phyloP scores from a whole-genome alignment of 2,329 filamentous ascomycete genomes.

The Hortaea sp. region DNA sequence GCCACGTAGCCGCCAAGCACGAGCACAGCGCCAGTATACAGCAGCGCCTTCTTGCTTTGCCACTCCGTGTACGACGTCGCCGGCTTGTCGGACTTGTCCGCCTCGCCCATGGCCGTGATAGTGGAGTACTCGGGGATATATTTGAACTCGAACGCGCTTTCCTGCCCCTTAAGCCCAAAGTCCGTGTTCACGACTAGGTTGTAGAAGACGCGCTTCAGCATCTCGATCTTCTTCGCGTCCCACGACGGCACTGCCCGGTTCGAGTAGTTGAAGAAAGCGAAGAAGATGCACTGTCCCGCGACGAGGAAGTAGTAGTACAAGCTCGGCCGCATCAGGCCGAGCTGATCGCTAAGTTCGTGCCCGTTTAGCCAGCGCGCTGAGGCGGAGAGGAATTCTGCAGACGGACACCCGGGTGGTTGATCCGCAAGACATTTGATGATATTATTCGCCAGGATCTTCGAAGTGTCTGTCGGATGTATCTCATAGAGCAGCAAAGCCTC shows the following conservation, averaged over 20 bases:
- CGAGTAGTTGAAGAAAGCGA: constrained; percentile 45
- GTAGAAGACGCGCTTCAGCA: constrained; percentile 46
- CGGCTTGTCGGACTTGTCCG: constrained; percentile 28
- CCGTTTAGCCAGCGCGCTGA: constrained; percentile 63
- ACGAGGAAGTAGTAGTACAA: constrained; percentile 52
- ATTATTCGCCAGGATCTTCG: constrained; percentile 59
- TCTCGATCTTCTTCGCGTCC: constrained; percentile 43
- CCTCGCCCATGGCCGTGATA: constrained; percentile 37
- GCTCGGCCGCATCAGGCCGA: constrained; percentile 49
- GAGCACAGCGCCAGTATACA: constrained; percentile 25
- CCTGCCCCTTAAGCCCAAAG: constrained; percentile 50
- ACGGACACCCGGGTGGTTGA: constrained; percentile 55
- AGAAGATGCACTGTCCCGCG: constrained; percentile 56
- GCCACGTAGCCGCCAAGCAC: constrained; percentile 12
- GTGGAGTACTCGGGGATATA: constrained; percentile 51
- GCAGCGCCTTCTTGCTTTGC: constrained; percentile 38
- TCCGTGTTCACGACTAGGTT: constrained; percentile 53
- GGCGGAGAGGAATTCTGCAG: constrained; percentile 57
- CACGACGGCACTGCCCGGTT: constrained; percentile 40
- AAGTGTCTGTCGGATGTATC: constrained; percentile 53
- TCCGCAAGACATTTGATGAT: constrained; percentile 60
- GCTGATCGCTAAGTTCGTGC: constrained; percentile 46
- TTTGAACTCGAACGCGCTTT: constrained; percentile 60
- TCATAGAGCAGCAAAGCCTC: constrained; percentile 59
- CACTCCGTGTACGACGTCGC: constrained; percentile 33